Conservation (phyloP, 2,329 filamentous ascomycete species). For the Rhynchosporium secalis region DNA sequence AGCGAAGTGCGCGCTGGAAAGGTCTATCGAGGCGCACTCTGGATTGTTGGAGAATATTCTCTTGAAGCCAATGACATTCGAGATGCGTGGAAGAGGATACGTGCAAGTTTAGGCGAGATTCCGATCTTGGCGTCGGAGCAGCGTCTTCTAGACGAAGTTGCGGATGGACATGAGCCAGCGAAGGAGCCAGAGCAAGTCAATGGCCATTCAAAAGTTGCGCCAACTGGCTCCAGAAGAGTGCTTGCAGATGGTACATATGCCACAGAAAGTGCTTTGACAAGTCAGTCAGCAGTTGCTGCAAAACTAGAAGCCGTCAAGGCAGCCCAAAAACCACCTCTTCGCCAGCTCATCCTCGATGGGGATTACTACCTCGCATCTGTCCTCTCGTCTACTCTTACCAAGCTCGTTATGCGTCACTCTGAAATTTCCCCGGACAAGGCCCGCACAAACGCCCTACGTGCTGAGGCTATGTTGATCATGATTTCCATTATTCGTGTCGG, state of each 20-base stretch:
- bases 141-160: conserved; percentile 79
- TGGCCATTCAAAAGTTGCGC: conserved; percentile 74
- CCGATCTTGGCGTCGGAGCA: conserved; percentile 96
- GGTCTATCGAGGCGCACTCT: conserved; percentile 93
- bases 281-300: conserved; percentile 83
- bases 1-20: conserved; percentile 94
- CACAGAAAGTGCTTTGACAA: conserved; percentile 93
- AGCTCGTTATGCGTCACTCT: conserved; percentile 95
- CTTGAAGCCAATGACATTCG: conserved; percentile 90
- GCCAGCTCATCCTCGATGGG: conserved; percentile 92
- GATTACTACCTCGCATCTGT: conserved; percentile 97
- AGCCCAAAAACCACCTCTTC: conserved; percentile 90
- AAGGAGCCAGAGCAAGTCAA: conserved; percentile 69
- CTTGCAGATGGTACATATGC: conserved; percentile 97
- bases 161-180: conserved; percentile 65
- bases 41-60: conserved; percentile 98
- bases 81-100: conserved; percentile 95
- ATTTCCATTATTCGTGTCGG: conserved; percentile 97
- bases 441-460: conserved; percentile 89
- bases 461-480: conserved; percentile 99
- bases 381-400: conserved; percentile 92
- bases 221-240: conserved; percentile 85
- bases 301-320: conserved; percentile 96
- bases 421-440: conserved; percentile 85
- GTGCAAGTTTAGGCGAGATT: conserved; percentile 91